These are phyloP conservation scores for Mycena galopus DNA, from an alignment of 768 basidiomycete genomes.

Conservation along the genomic window DNA sequence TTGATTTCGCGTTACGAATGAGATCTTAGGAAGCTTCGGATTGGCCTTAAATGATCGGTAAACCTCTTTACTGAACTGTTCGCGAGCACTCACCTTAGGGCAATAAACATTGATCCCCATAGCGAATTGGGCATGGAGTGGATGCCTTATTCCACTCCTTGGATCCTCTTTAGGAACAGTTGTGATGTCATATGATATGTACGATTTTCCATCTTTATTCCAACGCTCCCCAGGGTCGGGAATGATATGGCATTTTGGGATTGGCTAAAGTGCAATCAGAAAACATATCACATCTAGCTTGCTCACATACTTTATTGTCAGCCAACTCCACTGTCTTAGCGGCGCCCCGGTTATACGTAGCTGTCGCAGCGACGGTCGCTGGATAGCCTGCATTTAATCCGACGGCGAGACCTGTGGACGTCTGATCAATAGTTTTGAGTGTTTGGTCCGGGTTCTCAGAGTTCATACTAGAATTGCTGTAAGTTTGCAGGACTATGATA, in stretches of 20 bases:
- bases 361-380: background rate
- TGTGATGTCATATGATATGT: slow-evolving; percentile 14
- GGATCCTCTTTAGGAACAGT: slow-evolving; percentile 6
- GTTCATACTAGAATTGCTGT: background rate
- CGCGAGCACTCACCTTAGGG: background rate
- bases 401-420: background rate
- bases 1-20: slow-evolving; percentile 22
- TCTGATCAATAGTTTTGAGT: slow-evolving; percentile 1
- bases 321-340: background rate
- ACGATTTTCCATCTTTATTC: slow-evolving; percentile 19
- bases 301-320: background rate
- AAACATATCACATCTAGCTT: background rate
- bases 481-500: background rate
- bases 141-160: background rate
- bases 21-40: background rate
- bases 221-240: slow-evolving; percentile 19
- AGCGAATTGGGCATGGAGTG: background rate
- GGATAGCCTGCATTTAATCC: slow-evolving; percentile 5
- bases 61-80: background rate
- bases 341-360: background rate
- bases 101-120: slow-evolving; percentile 18
- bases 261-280: background rate
- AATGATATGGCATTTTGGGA: slow-evolving; percentile 8
- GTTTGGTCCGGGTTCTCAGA: slow-evolving; percentile 18
- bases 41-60: background rate